phyloP scores from a whole-genome alignment of 768 basidiomycete genomes.

The Xerocomellus intermedius region DNA sequence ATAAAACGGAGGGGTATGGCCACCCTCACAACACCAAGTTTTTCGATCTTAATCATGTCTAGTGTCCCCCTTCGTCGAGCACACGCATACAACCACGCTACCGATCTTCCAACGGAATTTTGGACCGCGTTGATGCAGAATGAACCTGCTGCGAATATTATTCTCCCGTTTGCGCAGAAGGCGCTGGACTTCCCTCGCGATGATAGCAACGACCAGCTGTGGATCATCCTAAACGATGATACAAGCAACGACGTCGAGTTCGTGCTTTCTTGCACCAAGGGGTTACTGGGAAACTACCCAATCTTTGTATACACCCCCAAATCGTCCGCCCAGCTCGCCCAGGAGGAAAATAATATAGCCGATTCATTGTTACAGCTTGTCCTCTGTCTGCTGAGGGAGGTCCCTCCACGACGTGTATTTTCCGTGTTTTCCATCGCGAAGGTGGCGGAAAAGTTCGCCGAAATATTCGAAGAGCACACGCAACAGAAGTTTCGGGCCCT shows the following conservation, averaged over 20 bases:
- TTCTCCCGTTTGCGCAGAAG: conserved; percentile 41
- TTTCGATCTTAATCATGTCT: conserved; percentile 22
- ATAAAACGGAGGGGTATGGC: conserved; percentile 7
- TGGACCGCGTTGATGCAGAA: conserved; percentile 30
- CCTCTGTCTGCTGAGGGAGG: conserved; percentile 33
- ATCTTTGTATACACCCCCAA: conserved; percentile 58
- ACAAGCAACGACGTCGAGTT: conserved; percentile 28
- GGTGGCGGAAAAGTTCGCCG: conserved; percentile 46
- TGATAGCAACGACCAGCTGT: conserved; percentile 19
- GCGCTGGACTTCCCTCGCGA: conserved; percentile 7
- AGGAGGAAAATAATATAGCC: conserved; percentile 21
- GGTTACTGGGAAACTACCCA: conserved; percentile 58
- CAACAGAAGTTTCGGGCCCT: conserved; percentile 21
- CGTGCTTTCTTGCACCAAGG: conserved; percentile 59
- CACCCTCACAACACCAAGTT: conserved; percentile 15
- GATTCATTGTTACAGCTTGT: conserved; percentile 46
- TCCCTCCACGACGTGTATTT: conserved; percentile 49
- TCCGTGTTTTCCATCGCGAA: conserved; percentile 60
- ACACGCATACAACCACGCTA: conserved; percentile 2
- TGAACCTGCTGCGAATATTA: conserved; percentile 38
- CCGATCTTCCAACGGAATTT: conserved; percentile 24
- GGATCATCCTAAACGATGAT: conserved; percentile 31
- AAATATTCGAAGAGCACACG: conserved; percentile 42
- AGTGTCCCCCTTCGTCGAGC: conserved; percentile 1
- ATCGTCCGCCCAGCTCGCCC: conserved; percentile 37